phyloP scores from a whole-genome alignment of 768 basidiomycete species.

The Auriculariales sp. region DNA sequence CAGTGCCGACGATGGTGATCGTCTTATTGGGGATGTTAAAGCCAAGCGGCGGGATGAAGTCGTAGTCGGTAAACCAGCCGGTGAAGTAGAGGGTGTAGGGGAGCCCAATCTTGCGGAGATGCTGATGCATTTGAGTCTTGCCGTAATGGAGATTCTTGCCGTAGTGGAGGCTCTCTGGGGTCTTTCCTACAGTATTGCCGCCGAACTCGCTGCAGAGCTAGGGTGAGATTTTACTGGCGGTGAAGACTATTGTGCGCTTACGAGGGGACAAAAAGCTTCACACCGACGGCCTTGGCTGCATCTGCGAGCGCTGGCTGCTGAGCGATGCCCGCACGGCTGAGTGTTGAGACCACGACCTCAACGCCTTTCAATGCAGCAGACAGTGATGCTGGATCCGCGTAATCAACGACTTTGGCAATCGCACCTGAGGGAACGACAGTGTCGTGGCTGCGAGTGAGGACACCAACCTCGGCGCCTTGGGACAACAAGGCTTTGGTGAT shows the following conservation, averaged over 20 bases:
- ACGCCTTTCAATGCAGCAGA: neutral
- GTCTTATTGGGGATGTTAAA: slow-evolving; percentile 8
- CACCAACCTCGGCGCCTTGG: neutral
- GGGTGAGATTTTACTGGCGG: neutral
- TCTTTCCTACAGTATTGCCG: too few relatives aligned
- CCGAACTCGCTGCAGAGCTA: neutral
- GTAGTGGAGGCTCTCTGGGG: too few relatives aligned
- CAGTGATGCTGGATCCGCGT: neutral
- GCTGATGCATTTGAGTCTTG: too few relatives aligned
- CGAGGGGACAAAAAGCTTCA: slow-evolving; percentile 17
- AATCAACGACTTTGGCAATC: neutral
- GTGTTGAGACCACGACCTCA: neutral
- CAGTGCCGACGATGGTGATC: slow-evolving; percentile 8
- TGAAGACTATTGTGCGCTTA: neutral
- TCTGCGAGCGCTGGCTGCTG: slow-evolving; percentile 9
- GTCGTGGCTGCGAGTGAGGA: neutral
- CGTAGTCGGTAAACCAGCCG: slow-evolving; percentile 6
- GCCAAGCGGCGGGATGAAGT: slow-evolving; percentile 3
- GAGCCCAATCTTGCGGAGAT: slow-evolving; percentile 9
- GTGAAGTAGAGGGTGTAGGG: slow-evolving; percentile 10
- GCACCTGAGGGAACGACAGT: neutral
- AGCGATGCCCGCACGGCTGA: neutral
- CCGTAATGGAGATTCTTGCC: too few relatives aligned
- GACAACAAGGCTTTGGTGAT: neutral
- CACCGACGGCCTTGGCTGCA: slow-evolving; percentile 14